A percentile compares a stretch with the other conserved stretches of the same genome.
phyloP scores from a whole-genome alignment of 2,329 filamentous ascomycete genomes.

The Leptographium flavum region DNA sequence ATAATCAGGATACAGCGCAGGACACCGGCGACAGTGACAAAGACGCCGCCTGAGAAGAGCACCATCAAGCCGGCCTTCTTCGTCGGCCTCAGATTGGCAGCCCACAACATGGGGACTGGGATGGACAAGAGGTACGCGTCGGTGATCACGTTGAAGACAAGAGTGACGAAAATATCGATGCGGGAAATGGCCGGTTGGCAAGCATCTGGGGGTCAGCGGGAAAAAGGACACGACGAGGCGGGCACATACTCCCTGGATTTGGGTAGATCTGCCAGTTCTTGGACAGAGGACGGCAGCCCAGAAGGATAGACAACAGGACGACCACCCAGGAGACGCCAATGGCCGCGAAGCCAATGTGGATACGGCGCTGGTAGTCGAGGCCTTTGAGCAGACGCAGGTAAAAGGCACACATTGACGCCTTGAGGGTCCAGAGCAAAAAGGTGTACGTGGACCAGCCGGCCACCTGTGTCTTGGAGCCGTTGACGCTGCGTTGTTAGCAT shows the following conservation, averaged over 20 bases:
- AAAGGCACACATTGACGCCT: slow-evolving; percentile 17
- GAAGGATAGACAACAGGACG: slow-evolving; percentile 18
- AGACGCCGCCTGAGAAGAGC: slow-evolving; percentile 40
- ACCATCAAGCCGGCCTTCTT: slow-evolving; percentile 38
- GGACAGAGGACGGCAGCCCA: slow-evolving; percentile 21
- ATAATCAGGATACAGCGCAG: slow-evolving; percentile 38
- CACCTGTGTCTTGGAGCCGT: slow-evolving; percentile 21
- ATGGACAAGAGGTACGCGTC: slow-evolving; percentile 26
- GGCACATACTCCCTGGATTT: slow-evolving; percentile 22
- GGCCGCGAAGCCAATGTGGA: slow-evolving; percentile 20
- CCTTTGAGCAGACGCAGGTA: slow-evolving; percentile 19
- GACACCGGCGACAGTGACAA: slow-evolving; percentile 39
- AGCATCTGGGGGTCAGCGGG: slow-evolving; percentile 12
- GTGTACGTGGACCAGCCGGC: slow-evolving; percentile 16
- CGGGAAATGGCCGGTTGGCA: slow-evolving; percentile 25
- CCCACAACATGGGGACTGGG: slow-evolving; percentile 35
- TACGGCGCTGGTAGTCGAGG: slow-evolving; percentile 15
- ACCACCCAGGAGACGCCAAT: slow-evolving; percentile 20
- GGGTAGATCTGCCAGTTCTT: slow-evolving; percentile 28
- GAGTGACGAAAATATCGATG: slow-evolving; percentile 22
- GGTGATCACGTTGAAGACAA: slow-evolving; percentile 24
- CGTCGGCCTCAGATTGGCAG: slow-evolving; percentile 28
- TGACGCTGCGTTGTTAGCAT: slow-evolving; percentile 13
- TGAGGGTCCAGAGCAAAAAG: slow-evolving; percentile 15
- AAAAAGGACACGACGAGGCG: neutral